These are phyloP conservation scores for Paramecium sonneborni DNA, from an alignment of 73 alveolate species.

Conservation along the genomic window DNA sequence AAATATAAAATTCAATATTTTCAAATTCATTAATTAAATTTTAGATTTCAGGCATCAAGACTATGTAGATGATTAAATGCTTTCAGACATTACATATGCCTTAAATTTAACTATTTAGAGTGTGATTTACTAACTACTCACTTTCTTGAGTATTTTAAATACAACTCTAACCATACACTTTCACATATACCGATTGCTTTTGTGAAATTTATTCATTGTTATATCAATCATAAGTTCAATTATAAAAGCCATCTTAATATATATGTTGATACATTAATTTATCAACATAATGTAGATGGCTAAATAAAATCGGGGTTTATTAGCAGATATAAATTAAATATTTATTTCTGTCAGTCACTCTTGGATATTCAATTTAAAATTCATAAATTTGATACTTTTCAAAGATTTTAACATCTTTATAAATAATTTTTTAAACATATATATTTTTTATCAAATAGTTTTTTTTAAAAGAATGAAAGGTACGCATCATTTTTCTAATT, in stretches of 20 bases:
- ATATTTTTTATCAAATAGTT: not conserved
- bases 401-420: no score
- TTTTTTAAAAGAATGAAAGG: no score
- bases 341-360: conserved; percentile 34
- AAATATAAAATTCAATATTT: not conserved
- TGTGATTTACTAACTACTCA: not conserved
- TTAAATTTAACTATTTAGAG: not conserved
- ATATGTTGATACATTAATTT: not conserved
- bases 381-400: not conserved
- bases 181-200: no score
- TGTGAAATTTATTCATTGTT: no score
- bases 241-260: not conserved
- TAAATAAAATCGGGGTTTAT: conserved; percentile 20
- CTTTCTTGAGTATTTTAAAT: conserved; percentile 28
- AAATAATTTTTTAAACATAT: not conserved
- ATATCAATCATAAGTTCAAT: no score
- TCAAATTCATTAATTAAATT: not conserved
- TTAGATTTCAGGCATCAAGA: not conserved
- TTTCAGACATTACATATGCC: not conserved
- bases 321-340: conserved; percentile 12
- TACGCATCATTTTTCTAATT: not conserved
- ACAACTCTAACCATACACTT: no score
- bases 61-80: not conserved
- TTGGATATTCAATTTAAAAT: not conserved
- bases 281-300: not conserved